Percentiles rank a stretch among this genome's conserved stretches.
These are phyloP conservation scores for Citrullus mucosospermus DNA, from an alignment of 306 rosid species.

Conservation along the genomic window DNA sequence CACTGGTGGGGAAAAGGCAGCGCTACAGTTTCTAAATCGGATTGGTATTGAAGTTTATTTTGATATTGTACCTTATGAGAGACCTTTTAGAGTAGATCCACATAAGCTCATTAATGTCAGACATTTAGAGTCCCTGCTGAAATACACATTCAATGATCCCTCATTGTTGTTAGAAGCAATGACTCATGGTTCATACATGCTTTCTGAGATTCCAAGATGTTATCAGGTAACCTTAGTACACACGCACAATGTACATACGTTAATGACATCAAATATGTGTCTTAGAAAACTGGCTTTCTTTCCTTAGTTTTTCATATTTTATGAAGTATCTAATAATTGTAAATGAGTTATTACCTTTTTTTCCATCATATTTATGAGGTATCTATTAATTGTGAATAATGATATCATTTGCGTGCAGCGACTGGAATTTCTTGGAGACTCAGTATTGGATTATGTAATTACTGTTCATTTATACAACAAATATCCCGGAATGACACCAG, in stretches of 20 bases:
- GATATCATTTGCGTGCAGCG: constrained; percentile 32
- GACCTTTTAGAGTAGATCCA: constrained; percentile 17
- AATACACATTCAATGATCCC: constrained; percentile 46
- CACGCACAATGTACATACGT: not conserved
- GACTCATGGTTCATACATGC: constrained; percentile 91
- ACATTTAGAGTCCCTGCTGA: constrained; percentile 34
- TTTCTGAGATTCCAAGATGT: constrained; percentile 67
- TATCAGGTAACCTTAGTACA: constrained; percentile 48
- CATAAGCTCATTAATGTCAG: constrained; percentile 37
- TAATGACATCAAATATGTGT: not conserved
- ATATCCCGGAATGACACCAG: constrained; percentile 62
- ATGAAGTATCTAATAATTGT: not conserved
- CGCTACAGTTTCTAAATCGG: constrained; percentile 54
- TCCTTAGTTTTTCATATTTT: not conserved
- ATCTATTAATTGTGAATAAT: not conserved
- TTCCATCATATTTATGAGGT: not conserved
- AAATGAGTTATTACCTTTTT: not conserved
- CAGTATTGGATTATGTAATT: constrained; percentile 53
- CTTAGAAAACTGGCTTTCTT: not conserved
- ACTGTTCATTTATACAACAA: constrained; percentile 38
- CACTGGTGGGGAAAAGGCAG: constrained; percentile 57
- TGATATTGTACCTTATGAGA: constrained; percentile 26
- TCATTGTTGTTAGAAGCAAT: constrained; percentile 68
- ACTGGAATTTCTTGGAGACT: constrained; percentile 72
- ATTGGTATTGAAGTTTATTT: constrained; percentile 57